Evolutionary conservation across 805 yeast species (phyloP), one percentile per base, ranked within the genome.

Genomic region (Candida insectorum): DNA sequence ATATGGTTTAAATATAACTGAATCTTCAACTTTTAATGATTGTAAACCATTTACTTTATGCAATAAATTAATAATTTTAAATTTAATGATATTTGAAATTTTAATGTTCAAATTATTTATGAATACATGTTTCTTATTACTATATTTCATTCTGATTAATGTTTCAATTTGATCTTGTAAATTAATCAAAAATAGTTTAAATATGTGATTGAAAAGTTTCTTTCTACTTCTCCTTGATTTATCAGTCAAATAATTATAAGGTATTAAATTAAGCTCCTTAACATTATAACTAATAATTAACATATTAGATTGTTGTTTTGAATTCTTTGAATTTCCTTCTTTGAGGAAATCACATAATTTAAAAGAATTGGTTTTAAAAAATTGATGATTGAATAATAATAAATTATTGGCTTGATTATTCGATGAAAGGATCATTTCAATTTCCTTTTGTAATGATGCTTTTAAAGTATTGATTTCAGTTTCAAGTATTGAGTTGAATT

Each of bases 111-210:
- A 37, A 19, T 41, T 47, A 28, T 49, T 47, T 45, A 59, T 50
- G 36, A 65, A 65, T 40, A 54, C 48, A 8, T 53, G 52, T 19
- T 41, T 38, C 22, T 61, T 52, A 44, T 56, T 54, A 26, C 48
- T 44, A 43, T 66, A 62, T 40, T 63, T 66, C 43, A 64, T 50
- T 14, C 62, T 40, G 30, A 51, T 49, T 30, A 66, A 52, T 1
- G 58, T 57, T 22, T 65, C 69, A 16, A 64, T 49, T 39, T 59
- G 66, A 24, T 62, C 67, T 16, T 53, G 61, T 36, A 63, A 40
- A 44, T 66, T 66, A 28, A 60, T 53, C 39, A 62, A 37, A 31
- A 65, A 54, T 18, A 65, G 37, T 40, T 63, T 63, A 46, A 51
- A 55, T 20, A 66, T 43, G 35, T 66, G 71, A 19, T 49, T 52